Base-by-base conservation (phyloP, 108 stramenopile species). In the Nitzschia palea region DNA sequence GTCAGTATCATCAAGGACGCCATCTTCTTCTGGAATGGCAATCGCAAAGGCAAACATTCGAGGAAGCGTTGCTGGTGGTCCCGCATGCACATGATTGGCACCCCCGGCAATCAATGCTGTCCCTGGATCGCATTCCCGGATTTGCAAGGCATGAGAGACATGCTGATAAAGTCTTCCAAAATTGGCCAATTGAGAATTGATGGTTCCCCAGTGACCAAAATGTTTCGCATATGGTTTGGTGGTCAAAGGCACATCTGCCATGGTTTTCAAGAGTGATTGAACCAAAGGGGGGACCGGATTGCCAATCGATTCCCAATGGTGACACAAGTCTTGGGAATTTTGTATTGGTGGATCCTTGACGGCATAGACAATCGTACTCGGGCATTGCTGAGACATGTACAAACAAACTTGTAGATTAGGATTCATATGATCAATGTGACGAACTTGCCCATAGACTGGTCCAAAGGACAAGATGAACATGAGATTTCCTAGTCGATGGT, bases 31-130 rank as follows among this genome's bases (percentile, higher is more conserved):
- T 0, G 84, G 83, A 14, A 87, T 79, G 31, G 82, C 86, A 54
- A 85, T 78, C 2, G 84, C 84, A 76, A 88, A 88, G 12, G 84
- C 84, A 67, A 88, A 85, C 86, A 88, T 85, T 10, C 86, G 78
- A 20, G 86, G 73, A 20, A 54, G 59, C 2, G 20, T 47, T 0
- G 80, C 68, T 1, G 81, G 80, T 25, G 86, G 86, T 31, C 86
- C 86, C 2, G 84, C 86, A 70, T 88, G 86, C n/a, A 88, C 73
- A 57, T 88, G 82, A 70, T 88, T 88, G 17, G 47, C 47, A 0
- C 84, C 84, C 30, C 82, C 82, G 15, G 84, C 86, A n/a, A 85
- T 23, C 33, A 88, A 71, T 0, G 80, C 73, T 14, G 82, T 69
- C 10, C 86, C 86, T 15, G 86, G 83, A 31, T 72, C 76, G n/a